Evolutionary conservation across 2,329 filamentous ascomycete genomes (phyloP), one percentile per base, ranked within the genome.

Genomic region (Lojkania enalia): DNA sequence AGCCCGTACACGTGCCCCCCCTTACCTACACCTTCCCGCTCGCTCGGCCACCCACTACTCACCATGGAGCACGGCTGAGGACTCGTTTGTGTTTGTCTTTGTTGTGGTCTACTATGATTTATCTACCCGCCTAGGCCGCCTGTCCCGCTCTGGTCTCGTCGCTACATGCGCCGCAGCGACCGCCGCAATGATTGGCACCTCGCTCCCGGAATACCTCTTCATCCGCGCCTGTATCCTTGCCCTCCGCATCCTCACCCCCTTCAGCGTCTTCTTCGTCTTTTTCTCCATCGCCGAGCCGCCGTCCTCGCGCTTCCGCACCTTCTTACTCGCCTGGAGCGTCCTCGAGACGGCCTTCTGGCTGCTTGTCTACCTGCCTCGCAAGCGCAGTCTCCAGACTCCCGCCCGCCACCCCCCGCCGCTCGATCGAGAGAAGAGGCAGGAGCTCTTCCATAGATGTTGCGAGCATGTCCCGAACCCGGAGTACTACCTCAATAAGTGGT

Each of bases 401-500:
- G 77, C 80, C 7, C 48, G 67, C 4, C 79, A 82, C 61, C 81
- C 80, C 1, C 64, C 70, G 5, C 52, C 67, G 1, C 61, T 77
- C 7, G 69, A 74, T 1, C 70, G 67, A 23, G 60, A 74, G 4
- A 73, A 82, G 39, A 76, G 85, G 18, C 68, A 71, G 31, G 72
- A 65, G 1, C 69, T 88, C 2, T 86, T 87, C 58, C 66, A 75
- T 39, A 75, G 75, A 29, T 83, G 81, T 64, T 71, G 78, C 47
- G 70, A 69, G 21, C 81, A 78, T 53, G 74, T 85, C 3, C 71
- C 78, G 1, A 76, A 83, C 49, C 70, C 74, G 0, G 77, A 81
- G 42, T 65, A 66, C 16, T 88, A 86, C 57, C 52, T 89, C 31
- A 74, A 71, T 37, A 74, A 75, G 48, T 89, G 86, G 86, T 87